phyloP scores from a whole-genome alignment of 768 basidiomycete genomes.

The Pleurotus ostreatus region DNA sequence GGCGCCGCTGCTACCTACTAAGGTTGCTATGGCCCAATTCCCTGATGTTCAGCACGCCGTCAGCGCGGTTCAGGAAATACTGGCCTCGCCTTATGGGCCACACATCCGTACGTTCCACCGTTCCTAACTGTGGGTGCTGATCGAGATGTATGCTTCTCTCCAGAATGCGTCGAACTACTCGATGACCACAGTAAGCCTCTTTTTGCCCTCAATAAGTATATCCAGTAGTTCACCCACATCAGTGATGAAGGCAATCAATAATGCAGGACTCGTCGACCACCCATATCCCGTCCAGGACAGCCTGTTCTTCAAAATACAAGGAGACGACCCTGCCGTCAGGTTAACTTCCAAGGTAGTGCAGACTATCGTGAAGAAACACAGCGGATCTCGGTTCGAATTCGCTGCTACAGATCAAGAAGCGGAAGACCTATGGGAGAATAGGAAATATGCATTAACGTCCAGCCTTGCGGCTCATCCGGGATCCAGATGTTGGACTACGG shows the following conservation, averaged over 20 bases:
- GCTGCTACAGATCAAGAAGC: conserved; percentile 75
- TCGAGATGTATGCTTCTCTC: neutral
- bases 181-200: conserved; percentile 61
- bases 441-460: conserved; percentile 80
- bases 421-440: conserved; percentile 74
- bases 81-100: conserved; percentile 61
- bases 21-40: conserved; percentile 88
- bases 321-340: conserved; percentile 54
- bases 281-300: conserved; percentile 72
- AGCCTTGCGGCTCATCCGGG: conserved; percentile 64
- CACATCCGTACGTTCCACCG: conserved; percentile 59
- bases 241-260: conserved; percentile 81
- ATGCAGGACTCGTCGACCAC: conserved; percentile 52
- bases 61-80: conserved; percentile 76
- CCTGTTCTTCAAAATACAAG: conserved; percentile 91
- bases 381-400: conserved; percentile 65
- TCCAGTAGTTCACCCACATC: neutral
- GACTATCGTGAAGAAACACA: conserved; percentile 61
- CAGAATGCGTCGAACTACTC: conserved; percentile 86
- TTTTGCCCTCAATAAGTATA: neutral
- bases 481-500: conserved; percentile 76
- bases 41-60: conserved; percentile 74
- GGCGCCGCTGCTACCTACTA: conserved; percentile 75
- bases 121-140: neutral
- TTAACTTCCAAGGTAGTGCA: conserved; percentile 57